phyloP scores from a whole-genome alignment of 2,329 filamentous ascomycete species.

The Aspergillus novofumigatus region DNA sequence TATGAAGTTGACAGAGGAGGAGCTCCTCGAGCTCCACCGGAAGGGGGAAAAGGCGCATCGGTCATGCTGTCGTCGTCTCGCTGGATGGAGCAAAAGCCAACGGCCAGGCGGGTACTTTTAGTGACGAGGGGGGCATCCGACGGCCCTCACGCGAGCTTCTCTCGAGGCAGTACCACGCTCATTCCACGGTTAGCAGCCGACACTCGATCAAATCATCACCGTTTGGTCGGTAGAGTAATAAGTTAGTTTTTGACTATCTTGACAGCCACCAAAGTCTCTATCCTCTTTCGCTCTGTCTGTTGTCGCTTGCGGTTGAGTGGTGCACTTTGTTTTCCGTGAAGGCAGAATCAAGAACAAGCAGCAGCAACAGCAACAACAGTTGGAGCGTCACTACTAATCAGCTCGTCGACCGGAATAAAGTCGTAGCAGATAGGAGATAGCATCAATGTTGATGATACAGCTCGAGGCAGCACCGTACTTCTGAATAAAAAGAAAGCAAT shows the following conservation, averaged over 20 bases:
- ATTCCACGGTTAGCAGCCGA: background rate
- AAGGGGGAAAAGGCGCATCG: conserved; percentile 40
- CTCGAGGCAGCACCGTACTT: background rate
- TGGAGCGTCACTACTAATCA: background rate
- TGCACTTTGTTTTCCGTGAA: background rate
- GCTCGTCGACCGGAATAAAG: background rate
- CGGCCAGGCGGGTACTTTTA: conserved; percentile 5
- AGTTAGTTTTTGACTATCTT: background rate
- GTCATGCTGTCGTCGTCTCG: conserved; percentile 37
- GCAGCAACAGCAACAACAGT: background rate
- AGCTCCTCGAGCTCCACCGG: conserved; percentile 37
- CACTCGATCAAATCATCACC: background rate
- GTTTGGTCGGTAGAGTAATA: background rate
- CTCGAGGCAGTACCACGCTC: background rate
- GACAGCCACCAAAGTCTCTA: background rate
- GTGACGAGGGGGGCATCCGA: background rate
- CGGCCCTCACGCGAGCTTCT: conserved; percentile 5
- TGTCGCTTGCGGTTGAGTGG: background rate
- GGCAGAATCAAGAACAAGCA: background rate
- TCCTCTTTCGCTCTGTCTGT: background rate
- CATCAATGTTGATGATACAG: background rate
- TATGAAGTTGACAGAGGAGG: conserved; percentile 30
- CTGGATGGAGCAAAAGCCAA: conserved; percentile 12
- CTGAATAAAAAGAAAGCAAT: background rate
- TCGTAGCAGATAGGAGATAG: background rate